Evolutionary conservation across 2,329 filamentous ascomycete genomes (phyloP).

Genomic region (Colletotrichum sp.): DNA sequence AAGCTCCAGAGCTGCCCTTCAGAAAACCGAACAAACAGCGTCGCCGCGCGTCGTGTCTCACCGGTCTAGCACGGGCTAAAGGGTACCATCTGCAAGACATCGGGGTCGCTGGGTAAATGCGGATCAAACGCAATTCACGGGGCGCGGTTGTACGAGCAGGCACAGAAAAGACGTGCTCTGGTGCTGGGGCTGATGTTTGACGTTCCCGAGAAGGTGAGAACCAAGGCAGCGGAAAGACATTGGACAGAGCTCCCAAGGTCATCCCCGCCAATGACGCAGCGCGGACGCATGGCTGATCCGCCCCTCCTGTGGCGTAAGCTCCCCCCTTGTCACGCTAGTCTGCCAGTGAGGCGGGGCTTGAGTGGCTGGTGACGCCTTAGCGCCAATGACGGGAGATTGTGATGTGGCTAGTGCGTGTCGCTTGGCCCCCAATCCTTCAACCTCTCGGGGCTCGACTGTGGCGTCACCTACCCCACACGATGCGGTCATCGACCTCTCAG

Average conservation of each 20-base stretch:
- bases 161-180: neutral
- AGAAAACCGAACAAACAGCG: neutral
- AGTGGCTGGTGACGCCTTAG: neutral
- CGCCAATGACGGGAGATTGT: neutral
- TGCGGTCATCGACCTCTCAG: constrained; percentile 18
- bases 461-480: constrained; percentile 22
- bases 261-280: constrained; percentile 20
- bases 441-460: neutral
- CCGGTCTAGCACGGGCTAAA: neutral
- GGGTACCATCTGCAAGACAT: neutral
- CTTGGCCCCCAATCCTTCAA: neutral
- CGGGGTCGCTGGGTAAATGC: neutral
- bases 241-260: neutral
- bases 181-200: constrained; percentile 2
- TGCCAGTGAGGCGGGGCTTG: neutral
- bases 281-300: neutral
- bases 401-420: neutral
- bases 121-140: constrained; percentile 6
- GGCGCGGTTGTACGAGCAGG: constrained; percentile 1
- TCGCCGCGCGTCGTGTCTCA: constrained; percentile 20
- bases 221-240: constrained; percentile 8
- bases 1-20: neutral
- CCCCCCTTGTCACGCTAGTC: neutral
- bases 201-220: constrained; percentile 1
- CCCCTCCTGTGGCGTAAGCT: constrained; percentile 18